phyloP scores from a whole-genome alignment of 2,329 filamentous ascomycete species.

The Penicillium thymicola region DNA sequence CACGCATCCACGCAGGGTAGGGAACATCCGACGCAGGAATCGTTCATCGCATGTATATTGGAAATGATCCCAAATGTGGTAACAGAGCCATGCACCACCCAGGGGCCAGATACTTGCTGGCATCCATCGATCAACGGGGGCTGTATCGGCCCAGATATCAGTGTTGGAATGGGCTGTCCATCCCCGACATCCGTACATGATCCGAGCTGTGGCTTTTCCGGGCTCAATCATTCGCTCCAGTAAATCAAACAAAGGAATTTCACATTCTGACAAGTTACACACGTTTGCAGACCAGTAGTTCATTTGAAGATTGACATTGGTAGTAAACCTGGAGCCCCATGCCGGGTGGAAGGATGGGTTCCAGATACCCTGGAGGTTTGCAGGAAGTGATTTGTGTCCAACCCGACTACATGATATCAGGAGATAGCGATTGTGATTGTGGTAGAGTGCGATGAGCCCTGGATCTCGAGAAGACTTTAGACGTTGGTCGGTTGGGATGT shows the following conservation, averaged over 20 bases:
- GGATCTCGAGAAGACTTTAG: conserved; percentile 43
- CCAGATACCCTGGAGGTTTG: conserved; percentile 59
- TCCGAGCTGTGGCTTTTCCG: conserved; percentile 51
- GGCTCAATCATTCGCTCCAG: conserved; percentile 35
- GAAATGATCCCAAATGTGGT: conserved; percentile 58
- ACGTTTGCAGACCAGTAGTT: conserved; percentile 58
- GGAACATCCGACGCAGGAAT: conserved; percentile 24
- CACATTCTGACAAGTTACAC: conserved; percentile 47
- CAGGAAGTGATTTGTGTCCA: conserved; percentile 47
- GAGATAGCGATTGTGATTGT: conserved; percentile 54
- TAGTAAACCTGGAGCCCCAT: conserved; percentile 57
- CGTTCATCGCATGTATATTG: conserved; percentile 44
- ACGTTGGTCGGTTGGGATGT: conserved; percentile 32
- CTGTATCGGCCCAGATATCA: conserved; percentile 59
- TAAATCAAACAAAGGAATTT: conserved; percentile 43
- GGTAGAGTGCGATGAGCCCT: conserved; percentile 53
- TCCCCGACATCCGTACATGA: conserved; percentile 54
- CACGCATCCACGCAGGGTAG: conserved; percentile 27
- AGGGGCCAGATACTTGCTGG: conserved; percentile 43
- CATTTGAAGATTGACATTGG: conserved; percentile 62
- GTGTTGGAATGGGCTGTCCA: conserved; percentile 59
- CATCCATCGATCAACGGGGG: conserved; percentile 46
- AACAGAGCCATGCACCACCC: conserved; percentile 58
- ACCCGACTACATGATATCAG: conserved; percentile 54
- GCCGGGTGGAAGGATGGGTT: conserved; percentile 46